These are phyloP conservation scores for Trichomonas tenax DNA, from an alignment of 208 protist genomes.

Conservation along the genomic window DNA sequence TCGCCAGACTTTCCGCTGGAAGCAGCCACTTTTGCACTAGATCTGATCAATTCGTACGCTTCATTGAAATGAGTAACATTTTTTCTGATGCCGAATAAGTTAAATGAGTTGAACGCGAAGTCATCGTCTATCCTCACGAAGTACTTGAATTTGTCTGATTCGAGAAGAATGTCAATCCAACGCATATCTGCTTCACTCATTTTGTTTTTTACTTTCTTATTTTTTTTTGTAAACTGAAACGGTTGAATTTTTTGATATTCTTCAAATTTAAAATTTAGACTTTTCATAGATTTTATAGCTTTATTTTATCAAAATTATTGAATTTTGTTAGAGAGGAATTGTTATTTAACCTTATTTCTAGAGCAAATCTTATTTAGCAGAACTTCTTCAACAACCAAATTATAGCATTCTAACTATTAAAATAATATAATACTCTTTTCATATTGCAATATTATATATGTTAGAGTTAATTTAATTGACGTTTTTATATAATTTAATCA, in stretches of 20 bases:
- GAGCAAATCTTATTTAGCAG: too few species aligned
- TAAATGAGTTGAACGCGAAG: not conserved
- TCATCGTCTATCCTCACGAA: not conserved
- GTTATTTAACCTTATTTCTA: too few species aligned
- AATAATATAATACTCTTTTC: too few species aligned
- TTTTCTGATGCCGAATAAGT: not conserved
- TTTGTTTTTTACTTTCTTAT: not conserved
- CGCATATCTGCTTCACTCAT: not conserved
- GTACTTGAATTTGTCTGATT: not conserved
- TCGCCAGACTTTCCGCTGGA: not conserved
- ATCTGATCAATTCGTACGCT: not conserved
- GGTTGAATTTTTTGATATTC: not conserved
- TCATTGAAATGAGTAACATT: not conserved
- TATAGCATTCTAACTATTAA: too few species aligned
- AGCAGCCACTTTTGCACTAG: not conserved
- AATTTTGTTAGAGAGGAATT: too few species aligned
- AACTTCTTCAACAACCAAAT: too few species aligned
- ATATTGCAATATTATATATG: too few species aligned
- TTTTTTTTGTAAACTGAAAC: not conserved
- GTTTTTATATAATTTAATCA: too few species aligned
- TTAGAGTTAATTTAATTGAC: too few species aligned
- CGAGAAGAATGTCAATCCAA: not conserved
- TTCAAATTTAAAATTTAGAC: too few species aligned
- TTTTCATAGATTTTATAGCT: too few species aligned
- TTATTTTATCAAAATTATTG: too few species aligned